These are phyloP conservation scores for Botryotinia globosa DNA, from an alignment of 2,329 filamentous ascomycete species.

Conservation along the genomic window DNA sequence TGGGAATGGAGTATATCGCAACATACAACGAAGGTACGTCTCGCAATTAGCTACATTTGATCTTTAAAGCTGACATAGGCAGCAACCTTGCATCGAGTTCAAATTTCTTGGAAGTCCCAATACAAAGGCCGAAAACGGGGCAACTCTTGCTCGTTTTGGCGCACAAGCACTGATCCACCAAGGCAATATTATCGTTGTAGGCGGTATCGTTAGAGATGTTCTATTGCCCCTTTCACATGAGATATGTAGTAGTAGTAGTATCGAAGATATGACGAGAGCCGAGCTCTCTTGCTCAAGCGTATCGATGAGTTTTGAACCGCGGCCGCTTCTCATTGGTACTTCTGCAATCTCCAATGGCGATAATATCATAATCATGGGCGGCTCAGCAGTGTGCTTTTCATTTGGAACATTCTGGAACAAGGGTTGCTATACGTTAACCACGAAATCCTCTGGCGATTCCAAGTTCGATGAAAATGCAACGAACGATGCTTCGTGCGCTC, in stretches of 20 bases:
- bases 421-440: slow-evolving; percentile 40
- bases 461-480: neutral
- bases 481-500: neutral
- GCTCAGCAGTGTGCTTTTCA: slow-evolving; percentile 84
- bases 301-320: slow-evolving; percentile 36
- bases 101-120: neutral
- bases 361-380: slow-evolving; percentile 64
- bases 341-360: slow-evolving; percentile 50
- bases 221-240: slow-evolving; percentile 51
- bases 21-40: slow-evolving; percentile 26
- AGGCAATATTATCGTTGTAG: slow-evolving; percentile 41
- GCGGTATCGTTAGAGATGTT: slow-evolving; percentile 45
- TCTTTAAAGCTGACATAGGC: neutral
- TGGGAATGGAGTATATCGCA: slow-evolving; percentile 40
- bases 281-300: neutral
- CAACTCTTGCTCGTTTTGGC: slow-evolving; percentile 43
- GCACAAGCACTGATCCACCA: slow-evolving; percentile 40
- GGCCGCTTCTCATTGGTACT: slow-evolving; percentile 71
- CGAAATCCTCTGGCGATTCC: neutral
- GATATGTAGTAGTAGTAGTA: slow-evolving; percentile 38
- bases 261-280: neutral
- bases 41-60: neutral
- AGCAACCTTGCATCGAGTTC: slow-evolving; percentile 6
- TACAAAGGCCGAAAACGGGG: neutral
- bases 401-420: slow-evolving; percentile 85